These are phyloP conservation scores for Lasiodiplodia citricola DNA, from an alignment of 2,329 filamentous ascomycete genomes.

Conservation along the genomic window DNA sequence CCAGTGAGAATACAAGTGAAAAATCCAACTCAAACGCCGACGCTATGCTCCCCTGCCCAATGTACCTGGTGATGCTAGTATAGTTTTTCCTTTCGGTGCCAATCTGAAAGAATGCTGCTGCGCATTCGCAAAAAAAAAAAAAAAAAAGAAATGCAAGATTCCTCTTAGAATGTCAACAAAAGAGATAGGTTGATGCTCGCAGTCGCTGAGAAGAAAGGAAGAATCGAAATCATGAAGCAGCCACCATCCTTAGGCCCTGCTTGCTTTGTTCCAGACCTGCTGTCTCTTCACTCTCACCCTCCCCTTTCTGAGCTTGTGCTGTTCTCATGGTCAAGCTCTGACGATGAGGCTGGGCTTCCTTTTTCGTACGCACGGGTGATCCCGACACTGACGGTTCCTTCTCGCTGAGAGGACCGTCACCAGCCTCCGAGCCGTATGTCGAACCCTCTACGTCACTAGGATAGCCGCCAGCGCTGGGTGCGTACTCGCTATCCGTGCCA, in stretches of 20 bases:
- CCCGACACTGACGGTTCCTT: background rate
- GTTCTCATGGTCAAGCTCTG: constrained; percentile 24
- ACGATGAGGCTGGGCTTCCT: constrained; percentile 4
- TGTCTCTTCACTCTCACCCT: constrained; percentile 5
- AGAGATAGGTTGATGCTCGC: background rate
- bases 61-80: background rate
- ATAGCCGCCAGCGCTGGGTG: constrained; percentile 16
- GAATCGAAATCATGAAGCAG: constrained; percentile 9
- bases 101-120: background rate
- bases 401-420: background rate
- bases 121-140: background rate
- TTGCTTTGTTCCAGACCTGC: constrained; percentile 8
- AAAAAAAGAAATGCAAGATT: background rate
- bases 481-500: constrained; percentile 24
- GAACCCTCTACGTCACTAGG: constrained; percentile 20
- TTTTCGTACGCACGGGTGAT: constrained; percentile 1
- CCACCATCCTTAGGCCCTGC: constrained; percentile 18
- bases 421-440: background rate
- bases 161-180: background rate
- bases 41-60: constrained; percentile 12
- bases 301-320: constrained; percentile 10
- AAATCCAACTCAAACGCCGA: constrained; percentile 5
- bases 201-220: background rate
- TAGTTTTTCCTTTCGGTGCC: background rate
- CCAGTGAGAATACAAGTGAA: background rate